Evolutionary conservation across 495 filamentous ascomycete genomes (phyloP), one percentile per base, ranked within the genome.

Genomic region (Xylaria sp.): DNA sequence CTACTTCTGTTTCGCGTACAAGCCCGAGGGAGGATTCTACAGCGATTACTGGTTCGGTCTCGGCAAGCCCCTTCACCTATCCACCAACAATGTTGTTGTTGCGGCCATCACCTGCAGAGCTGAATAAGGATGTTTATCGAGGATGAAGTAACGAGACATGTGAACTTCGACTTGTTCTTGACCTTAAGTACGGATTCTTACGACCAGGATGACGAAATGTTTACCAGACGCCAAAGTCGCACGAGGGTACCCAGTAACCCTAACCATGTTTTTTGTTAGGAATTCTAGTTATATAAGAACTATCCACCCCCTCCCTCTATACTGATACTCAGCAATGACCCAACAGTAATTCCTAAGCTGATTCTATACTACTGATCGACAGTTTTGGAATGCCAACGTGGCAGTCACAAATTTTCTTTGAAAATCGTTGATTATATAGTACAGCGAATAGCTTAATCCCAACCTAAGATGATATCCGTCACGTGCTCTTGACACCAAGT

Each of bases 61-160:
- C 37, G 53, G 12, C 53, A 69, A 69, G 53, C 67, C 67, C 15
- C 53, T 61, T 24, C 67, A 9, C 41, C 67, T 69, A 0, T 69
- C 67, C 26, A 69, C 52, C 37, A 69, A 69, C 53, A 69, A 69
- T 40, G 67, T 69, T 15, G 67, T 69, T 24, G 67, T 69, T 11
- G 0, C 44, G 17, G 40, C 52, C 14, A 69, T 69, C 53, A 44
- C 43, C 17, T 69, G 67, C 53, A 44, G 43, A 21, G 8, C 48
- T 19, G 67, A 69, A 48, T 69, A 61, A 26, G 12, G 14, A 0
- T 41, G 1, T 6, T 35, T 21, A 26, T 37, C 46, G n/a, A 53
- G 29, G 33, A 55, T 55, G 6, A 4, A 52, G 21, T 9, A 37
- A 35, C 52, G 44, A 0, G 62, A 1, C 43, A 15, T 21, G n/a